A percentile compares a stretch with the other conserved stretches of the same genome.
Evolutionary conservation across 164 flowering plant genomes (phyloP).

Genomic region (Sextonia rubra): DNA sequence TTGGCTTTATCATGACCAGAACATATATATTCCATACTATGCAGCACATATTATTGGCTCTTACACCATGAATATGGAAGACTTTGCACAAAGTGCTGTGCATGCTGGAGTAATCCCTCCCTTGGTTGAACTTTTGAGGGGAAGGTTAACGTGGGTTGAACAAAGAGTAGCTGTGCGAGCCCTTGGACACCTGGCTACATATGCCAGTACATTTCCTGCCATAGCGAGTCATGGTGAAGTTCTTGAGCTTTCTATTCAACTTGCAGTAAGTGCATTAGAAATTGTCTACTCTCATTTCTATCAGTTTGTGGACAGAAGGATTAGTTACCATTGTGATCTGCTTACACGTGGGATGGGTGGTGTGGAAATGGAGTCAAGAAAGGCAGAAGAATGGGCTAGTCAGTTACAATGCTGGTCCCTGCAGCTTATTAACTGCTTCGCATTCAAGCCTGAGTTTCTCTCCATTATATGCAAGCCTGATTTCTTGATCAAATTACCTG

Average conservation of each 20-base stretch:
- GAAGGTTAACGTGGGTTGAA: constrained; percentile 97
- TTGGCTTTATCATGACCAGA: constrained; percentile 95
- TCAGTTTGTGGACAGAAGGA: constrained; percentile 73
- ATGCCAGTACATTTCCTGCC: constrained; percentile 73
- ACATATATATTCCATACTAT: constrained; percentile 94
- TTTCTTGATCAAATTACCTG: constrained; percentile 71
- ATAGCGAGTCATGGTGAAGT: constrained; percentile 87
- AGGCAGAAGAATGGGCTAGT: constrained; percentile 99
- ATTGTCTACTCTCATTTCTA: constrained; percentile 95
- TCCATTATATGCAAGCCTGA: constrained; percentile 88
- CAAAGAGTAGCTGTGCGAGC: constrained; percentile 98
- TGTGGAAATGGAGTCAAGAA: constrained; percentile 97
- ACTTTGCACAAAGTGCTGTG: constrained; percentile 88
- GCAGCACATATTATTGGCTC: constrained; percentile 99
- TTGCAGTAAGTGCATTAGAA: constrained; percentile 89
- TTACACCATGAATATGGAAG: constrained; percentile 98
- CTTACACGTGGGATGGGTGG: constrained; percentile 99
- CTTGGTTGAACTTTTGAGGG: constrained; percentile 85
- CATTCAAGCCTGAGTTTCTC: constrained; percentile 93
- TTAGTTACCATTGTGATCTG: constrained; percentile 91
- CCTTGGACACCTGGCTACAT: constrained; percentile 93
- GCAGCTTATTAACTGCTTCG: constrained; percentile 97
- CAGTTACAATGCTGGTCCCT: constrained; percentile 99
- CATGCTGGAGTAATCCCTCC: constrained; percentile 92
- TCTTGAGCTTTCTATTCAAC: constrained; percentile 89